Evolutionary conservation across 352 stramenopile genomes (phyloP), one percentile per base, ranked within the genome.

Genomic region (Globisporangium iwayamae): DNA sequence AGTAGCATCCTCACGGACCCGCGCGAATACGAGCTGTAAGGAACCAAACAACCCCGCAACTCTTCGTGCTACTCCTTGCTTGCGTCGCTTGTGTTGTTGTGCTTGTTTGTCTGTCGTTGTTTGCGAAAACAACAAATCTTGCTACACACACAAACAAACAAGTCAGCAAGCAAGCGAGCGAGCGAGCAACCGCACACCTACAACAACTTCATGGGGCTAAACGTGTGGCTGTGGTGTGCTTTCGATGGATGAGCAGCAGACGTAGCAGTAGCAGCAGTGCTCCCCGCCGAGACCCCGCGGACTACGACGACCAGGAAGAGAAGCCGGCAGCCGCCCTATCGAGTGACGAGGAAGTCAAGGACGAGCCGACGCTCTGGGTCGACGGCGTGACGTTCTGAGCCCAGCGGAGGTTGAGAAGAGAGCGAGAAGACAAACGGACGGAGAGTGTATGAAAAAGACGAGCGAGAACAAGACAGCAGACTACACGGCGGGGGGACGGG

Each of bases 11-110:
- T 81, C 51, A 71, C 72, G 13, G 78, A 87, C 62, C 74, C 73
- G 16, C 73, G 63, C 52, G 78, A 87, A 67, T 87, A 87, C 72
- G 78, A 87, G 63, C 78, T 87, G 61, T 87, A 72, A 74, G 66
- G 50, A 56, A 56, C 16, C 48, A 28, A 30, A 4, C 48, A 25
- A 16, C 9, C 51, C 28, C 36, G 25, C 50, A 34, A 34, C 14
- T 13, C 30, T 38, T 11, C 8, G 18, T 38, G 25, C 25, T 28
- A 13, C 4, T 5, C 22, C 47, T 11, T 28, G 22, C 47, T 41
- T 14, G 36, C 10, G 5, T 38, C 9, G 34, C 48, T 32, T 55
- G 32, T 55, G 28, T 32, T 53, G 28, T 53, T 32, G 22, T 52
- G 46, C 18, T 32, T 56, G 20, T 14, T 41, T 41, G 36, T 41